Percentiles rank a stretch among this genome's conserved stretches.
Evolutionary conservation across 495 filamentous ascomycete genomes (phyloP).

Genomic region (Penicillium riverlandense): DNA sequence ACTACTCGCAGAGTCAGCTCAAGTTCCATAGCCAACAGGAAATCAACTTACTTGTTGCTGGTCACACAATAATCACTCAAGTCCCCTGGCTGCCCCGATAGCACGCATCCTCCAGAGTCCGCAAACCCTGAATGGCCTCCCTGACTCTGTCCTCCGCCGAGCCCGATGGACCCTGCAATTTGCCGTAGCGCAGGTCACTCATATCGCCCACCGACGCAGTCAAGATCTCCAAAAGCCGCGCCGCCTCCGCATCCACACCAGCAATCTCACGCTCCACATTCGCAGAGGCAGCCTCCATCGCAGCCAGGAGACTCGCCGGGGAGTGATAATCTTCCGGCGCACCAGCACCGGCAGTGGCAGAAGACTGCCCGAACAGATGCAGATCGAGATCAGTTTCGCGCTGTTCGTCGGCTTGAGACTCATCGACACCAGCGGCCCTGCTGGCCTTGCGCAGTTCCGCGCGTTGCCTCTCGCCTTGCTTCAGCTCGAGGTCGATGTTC

Average conservation of each 20-base stretch:
- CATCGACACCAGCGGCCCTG: constrained; percentile 46
- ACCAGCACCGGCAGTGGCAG: constrained; percentile 17
- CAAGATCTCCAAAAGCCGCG: constrained; percentile 51
- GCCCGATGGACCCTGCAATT: constrained; percentile 52
- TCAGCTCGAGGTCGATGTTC: constrained; percentile 61
- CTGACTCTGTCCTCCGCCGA: constrained; percentile 53
- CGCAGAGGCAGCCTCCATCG: constrained; percentile 57
- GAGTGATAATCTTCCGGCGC: constrained; percentile 44
- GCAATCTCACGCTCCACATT: constrained; percentile 61
- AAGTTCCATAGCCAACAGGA: too few relatives aligned
- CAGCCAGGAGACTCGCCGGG: constrained; percentile 54
- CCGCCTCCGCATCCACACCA: constrained; percentile 56
- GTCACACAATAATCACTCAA: not conserved
- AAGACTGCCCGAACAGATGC: constrained; percentile 58
- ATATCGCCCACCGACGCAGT: constrained; percentile 58
- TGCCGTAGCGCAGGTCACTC: constrained; percentile 79
- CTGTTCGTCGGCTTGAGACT: constrained; percentile 49
- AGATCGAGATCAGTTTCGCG: constrained; percentile 66
- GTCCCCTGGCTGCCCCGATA: constrained; percentile 19
- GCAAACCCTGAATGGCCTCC: constrained; percentile 45
- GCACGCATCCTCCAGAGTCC: constrained; percentile 57
- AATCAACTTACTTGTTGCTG: not conserved
- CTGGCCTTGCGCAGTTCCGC: constrained; percentile 51
- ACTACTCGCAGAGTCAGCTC: too few relatives aligned
- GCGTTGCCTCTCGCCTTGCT: constrained; percentile 54